Base-by-base conservation (phyloP, 78 protist genomes). In the Dictyostelium firmibasis region DNA sequence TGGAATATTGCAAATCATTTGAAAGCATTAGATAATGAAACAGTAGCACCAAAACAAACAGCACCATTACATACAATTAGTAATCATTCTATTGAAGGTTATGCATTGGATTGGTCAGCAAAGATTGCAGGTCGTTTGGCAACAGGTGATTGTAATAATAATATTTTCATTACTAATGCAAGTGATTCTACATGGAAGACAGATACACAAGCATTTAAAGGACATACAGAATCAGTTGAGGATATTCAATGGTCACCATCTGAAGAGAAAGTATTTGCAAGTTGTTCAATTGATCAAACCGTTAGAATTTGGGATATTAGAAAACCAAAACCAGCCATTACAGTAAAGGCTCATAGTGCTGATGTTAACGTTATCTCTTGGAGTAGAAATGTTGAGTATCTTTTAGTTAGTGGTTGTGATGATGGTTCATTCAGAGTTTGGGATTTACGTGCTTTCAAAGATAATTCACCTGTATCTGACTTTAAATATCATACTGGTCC, bases 391-490 rank as follows among this genome's bases (percentile, higher is more conserved):
- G 93, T 92, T 47, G 95, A 69, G 3, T 88, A 97, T 67, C 93
- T 98, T 44, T 5, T 99, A 43, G 99, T 96, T 14, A 95, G 99
- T n/a, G 99, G 99, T 60, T 93, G 96, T 25, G 99, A 99, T 82
- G 98, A 94, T 57, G 99, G 99, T 41, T 60, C 62, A n/a, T 95
- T 99, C 50, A 14, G 78, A 33, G 88, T 98, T 2, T 99, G 99
- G 99, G 99, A 99, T 78, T 84, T 98, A 3, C 96, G 99, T 43
- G 86, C 13, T 33, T 86, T 97, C 62, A n/a, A 60, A 25, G 29
- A 31, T 75, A 60, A 92, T n/a, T 64, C 36, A n/a, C 85, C 74
- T 18, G 91, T 95, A 5, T 85, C 91, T 4, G 57, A 57, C 25
- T 97, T 97, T 77, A 93, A 75, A 74, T 98, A 96, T 85, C 99